Conservation (phyloP, 805 yeast genomes). For the Komagataella ulmi region DNA sequence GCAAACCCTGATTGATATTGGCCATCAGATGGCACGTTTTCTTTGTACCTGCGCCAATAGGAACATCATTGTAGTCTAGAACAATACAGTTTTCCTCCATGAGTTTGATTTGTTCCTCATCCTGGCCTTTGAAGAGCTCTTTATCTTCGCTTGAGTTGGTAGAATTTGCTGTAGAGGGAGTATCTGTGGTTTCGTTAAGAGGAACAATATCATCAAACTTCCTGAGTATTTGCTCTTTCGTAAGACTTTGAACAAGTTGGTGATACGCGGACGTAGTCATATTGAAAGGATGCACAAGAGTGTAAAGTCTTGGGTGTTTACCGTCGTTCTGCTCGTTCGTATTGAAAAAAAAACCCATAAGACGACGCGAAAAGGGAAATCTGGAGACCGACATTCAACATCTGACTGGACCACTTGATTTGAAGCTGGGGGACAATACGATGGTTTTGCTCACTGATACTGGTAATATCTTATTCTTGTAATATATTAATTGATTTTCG, state of each 20-base stretch:
- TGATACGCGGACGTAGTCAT: constrained; percentile 19
- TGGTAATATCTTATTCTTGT: too few relatives aligned
- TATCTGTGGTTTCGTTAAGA: constrained; percentile 43
- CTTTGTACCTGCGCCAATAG: constrained; percentile 90
- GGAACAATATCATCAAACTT: constrained; percentile 63
- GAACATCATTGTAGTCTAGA: constrained; percentile 73
- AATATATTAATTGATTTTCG: too few relatives aligned
- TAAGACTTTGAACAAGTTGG: constrained; percentile 38
- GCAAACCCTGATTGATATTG: constrained; percentile 72
- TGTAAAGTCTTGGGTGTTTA: not conserved
- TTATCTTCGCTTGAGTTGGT: constrained; percentile 15
- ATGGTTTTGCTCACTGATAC: too few relatives aligned
- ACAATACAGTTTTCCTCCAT: constrained; percentile 98
- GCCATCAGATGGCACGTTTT: constrained; percentile 81
- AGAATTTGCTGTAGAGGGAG: constrained; percentile 29
- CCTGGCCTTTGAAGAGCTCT: constrained; percentile 68
- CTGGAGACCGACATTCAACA: not conserved
- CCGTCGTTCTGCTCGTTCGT: not conserved
- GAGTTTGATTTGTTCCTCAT: constrained; percentile 82
- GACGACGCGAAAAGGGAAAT: not conserved
- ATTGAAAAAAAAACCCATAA: not conserved
- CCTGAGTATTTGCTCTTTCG: constrained; percentile 33
- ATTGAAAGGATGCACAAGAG: constrained; percentile 1
- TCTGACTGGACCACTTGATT: too few relatives aligned
- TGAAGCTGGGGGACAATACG: too few relatives aligned